A percentile compares a stretch with the other conserved stretches of the same genome.
phyloP scores from a whole-genome alignment of 2,329 filamentous ascomycete species.

The Hymenoscyphus infarciens region DNA sequence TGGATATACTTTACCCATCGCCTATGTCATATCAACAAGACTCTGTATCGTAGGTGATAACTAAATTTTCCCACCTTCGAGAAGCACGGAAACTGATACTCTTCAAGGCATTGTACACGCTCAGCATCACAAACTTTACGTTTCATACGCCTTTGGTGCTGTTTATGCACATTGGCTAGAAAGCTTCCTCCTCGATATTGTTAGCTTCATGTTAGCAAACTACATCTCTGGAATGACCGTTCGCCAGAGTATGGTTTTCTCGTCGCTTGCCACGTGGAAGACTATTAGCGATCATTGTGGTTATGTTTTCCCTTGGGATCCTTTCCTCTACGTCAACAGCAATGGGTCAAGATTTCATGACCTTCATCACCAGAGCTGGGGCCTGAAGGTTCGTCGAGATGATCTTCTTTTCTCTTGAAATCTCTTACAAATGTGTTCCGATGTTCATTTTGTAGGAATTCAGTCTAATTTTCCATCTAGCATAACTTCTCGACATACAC shows the following conservation, averaged over 20 bases:
- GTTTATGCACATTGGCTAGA: conserved; percentile 11
- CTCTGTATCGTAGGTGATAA: background rate
- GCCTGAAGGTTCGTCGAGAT: conserved; percentile 10
- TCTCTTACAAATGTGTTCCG: background rate
- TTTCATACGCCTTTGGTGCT: background rate
- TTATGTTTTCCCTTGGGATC: conserved; percentile 14
- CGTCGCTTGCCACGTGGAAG: conserved; percentile 10
- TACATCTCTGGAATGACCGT: conserved; percentile 9
- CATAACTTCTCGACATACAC: conserved; percentile 15
- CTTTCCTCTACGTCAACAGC: conserved; percentile 7
- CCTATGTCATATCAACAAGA: background rate
- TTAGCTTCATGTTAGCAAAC: conserved; percentile 11
- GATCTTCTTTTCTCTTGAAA: too few species aligned
- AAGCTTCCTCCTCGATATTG: conserved; percentile 11
- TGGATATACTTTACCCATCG: background rate
- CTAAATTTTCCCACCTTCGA: background rate
- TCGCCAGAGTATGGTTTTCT: conserved; percentile 13
- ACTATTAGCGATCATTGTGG: conserved; percentile 14
- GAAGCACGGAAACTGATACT: too few species aligned
- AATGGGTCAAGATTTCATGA: conserved; percentile 14
- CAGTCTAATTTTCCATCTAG: background rate
- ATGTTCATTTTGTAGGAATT: background rate
- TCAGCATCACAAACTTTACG: background rate
- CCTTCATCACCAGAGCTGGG: conserved; percentile 16
- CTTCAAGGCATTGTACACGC: background rate